These are phyloP conservation scores for Puccinia horiana DNA, from an alignment of 1,284 basidiomycete genomes.

Conservation along the genomic window DNA sequence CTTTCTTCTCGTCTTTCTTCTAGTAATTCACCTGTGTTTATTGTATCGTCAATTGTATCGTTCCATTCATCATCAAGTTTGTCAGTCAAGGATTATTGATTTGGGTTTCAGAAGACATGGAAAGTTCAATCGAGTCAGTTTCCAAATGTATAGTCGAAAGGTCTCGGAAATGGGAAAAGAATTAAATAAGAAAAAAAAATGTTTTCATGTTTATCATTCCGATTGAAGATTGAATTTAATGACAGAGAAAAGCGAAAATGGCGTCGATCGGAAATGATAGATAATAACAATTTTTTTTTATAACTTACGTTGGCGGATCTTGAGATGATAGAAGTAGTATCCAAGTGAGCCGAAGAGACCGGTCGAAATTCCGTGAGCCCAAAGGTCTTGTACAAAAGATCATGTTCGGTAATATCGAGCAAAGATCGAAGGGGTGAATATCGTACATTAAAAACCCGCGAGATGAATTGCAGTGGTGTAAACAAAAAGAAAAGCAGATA, in stretches of 20 bases:
- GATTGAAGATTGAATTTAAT: too few species aligned
- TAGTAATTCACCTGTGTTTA: conserved; percentile 40
- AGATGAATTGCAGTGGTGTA: not conserved
- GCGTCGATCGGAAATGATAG: not conserved
- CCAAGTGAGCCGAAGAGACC: conserved; percentile 41
- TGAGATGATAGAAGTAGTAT: conserved; percentile 42
- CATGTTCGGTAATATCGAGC: not conserved
- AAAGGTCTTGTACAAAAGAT: conserved; percentile 29
- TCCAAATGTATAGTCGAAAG: too few species aligned
- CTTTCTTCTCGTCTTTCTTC: conserved; percentile 30
- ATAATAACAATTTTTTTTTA: not conserved
- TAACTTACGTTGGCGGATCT: conserved; percentile 41
- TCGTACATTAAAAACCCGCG: not conserved
- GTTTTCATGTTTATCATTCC: too few species aligned
- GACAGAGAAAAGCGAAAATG: not conserved
- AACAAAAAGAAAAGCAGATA: not conserved
- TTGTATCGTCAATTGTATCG: not conserved
- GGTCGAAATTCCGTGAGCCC: conserved; percentile 27
- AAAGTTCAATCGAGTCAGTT: too few species aligned
- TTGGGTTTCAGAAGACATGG: too few species aligned
- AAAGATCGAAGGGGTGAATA: not conserved
- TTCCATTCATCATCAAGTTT: too few species aligned
- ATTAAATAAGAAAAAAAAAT: too few species aligned
- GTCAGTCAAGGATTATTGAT: too few species aligned
- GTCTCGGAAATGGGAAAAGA: too few species aligned